Conservation (phyloP, 2,329 filamentous ascomycete genomes). For the Lasiodiplodia hormozganensis region DNA sequence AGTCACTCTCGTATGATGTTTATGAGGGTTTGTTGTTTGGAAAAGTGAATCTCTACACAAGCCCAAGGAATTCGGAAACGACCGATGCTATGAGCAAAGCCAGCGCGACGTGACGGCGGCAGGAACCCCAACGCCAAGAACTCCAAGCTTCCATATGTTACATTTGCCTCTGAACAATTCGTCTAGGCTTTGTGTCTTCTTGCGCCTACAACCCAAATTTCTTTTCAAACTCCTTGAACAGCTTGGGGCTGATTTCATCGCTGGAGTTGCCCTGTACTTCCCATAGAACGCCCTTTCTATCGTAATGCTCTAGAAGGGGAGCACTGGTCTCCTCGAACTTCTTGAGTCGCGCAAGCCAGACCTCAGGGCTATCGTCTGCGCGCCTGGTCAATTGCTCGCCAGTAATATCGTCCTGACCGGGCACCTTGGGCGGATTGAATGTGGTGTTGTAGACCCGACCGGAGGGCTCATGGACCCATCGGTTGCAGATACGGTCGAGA, state of each 20-base stretch:
- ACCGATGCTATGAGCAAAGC: constrained; percentile 8
- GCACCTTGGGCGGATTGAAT: constrained; percentile 84
- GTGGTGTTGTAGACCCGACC: constrained; percentile 94
- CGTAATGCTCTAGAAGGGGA: constrained; percentile 88
- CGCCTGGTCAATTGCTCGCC: constrained; percentile 85
- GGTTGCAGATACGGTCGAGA: constrained; percentile 84
- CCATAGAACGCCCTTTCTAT: constrained; percentile 81
- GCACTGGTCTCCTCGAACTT: constrained; percentile 89
- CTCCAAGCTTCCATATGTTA: constrained; percentile 20
- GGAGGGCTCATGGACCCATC: constrained; percentile 92
- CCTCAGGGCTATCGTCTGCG: constrained; percentile 83
- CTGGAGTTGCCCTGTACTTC: constrained; percentile 88
- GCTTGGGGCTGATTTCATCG: constrained; percentile 92
- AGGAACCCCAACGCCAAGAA: constrained; percentile 10
- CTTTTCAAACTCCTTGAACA: constrained; percentile 81
- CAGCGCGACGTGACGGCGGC: constrained; percentile 20
- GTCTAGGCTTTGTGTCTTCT: not conserved
- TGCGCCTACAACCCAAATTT: constrained; percentile 63
- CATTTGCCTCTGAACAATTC: constrained; percentile 14
- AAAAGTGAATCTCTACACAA: constrained; percentile 10
- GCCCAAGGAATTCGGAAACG: constrained; percentile 2
- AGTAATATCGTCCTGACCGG: constrained; percentile 86
- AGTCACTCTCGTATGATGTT: constrained; percentile 6
- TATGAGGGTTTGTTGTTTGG: not conserved
- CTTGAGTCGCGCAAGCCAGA: constrained; percentile 79